These are phyloP conservation scores for Fraxinus excelsior DNA, from an alignment of 257 asterid species.

Conservation along the genomic window DNA sequence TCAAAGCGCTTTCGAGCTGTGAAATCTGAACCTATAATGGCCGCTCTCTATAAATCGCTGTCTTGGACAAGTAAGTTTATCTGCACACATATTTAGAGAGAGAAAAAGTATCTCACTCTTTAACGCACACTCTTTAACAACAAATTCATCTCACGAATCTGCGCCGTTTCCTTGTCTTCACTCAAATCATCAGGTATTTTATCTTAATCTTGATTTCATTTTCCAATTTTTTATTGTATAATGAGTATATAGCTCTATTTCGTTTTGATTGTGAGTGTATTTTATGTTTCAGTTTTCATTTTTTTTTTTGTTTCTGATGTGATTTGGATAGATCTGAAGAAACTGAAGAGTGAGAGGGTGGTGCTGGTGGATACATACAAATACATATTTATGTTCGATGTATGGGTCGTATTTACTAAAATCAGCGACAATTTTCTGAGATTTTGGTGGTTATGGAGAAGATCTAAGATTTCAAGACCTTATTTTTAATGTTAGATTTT, in stretches of 20 bases:
- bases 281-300: slow-evolving; percentile 16
- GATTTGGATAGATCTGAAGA: slow-evolving; percentile 77
- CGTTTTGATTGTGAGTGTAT: not conserved
- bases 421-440: slow-evolving; percentile 52
- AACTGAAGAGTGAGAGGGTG: slow-evolving; percentile 42
- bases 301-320: slow-evolving; percentile 17
- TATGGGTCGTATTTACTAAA: slow-evolving; percentile 32
- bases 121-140: not conserved
- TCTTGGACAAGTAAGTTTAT: slow-evolving; percentile 11
- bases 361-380: slow-evolving; percentile 31
- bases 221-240: not conserved
- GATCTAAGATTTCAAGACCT: slow-evolving; percentile 44
- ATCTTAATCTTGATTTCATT: not conserved
- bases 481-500: slow-evolving; percentile 6
- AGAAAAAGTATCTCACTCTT: not conserved
- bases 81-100: slow-evolving; percentile 1
- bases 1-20: slow-evolving; percentile 10
- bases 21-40: slow-evolving; percentile 19
- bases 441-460: slow-evolving; percentile 76
- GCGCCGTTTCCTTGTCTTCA: slow-evolving; percentile 19
- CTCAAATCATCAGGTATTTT: slow-evolving; percentile 30
- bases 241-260: not conserved
- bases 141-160: not conserved
- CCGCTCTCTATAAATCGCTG: slow-evolving; percentile 11
- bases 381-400: slow-evolving; percentile 48